Evolutionary conservation across 1,284 basidiomycete genomes (phyloP), one percentile per base, ranked within the genome.

Genomic region (Rugosomyces carneus): DNA sequence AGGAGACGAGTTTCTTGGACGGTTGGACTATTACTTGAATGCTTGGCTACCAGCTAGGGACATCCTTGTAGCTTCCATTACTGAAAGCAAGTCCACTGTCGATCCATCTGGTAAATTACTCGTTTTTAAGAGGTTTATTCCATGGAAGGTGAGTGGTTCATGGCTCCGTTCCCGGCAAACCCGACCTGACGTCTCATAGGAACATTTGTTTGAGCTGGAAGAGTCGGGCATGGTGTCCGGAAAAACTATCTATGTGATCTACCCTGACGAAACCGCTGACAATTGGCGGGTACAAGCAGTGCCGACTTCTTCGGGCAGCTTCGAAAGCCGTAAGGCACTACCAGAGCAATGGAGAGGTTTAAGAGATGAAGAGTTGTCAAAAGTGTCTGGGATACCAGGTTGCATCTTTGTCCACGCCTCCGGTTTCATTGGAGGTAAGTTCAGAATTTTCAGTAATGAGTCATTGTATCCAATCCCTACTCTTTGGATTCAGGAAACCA

Each of bases 201-300:
- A 96, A 57, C 95, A 99, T 63, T 75, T 98, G 11, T 95, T 93
- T 64, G 81, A 88, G 45, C 73, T 96, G 35, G 95, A 98, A 64
- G 60, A 80, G 31, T 50, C 72, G 0, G 64, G 61, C 1, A 62
- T 71, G 0, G 64, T 64, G 3, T 62, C 72, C 11, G 67, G 71
- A 47, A 71, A 82, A 58, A 79, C 86, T 0, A 72, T 90, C 40
- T 99, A 98, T 62, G 77, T 95, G 46, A 71, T 99, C 46, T 99
- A 98, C 64, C 90, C 92, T 2, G 95, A 99, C 60, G 85, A 88
- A 59, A 72, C 69, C 1, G 72, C 66, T 15, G 76, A 72, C 20
- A 91, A 84, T 60, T 99, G 95, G 95, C 83, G 96, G 39, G 72
- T 99, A 39, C 95, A 98, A 63, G 93, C 93, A 11, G 90, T 99